Evolutionary conservation across 2,329 filamentous ascomycete species (phyloP), one percentile per base, ranked within the genome.

Genomic region (Triangularia setosa): DNA sequence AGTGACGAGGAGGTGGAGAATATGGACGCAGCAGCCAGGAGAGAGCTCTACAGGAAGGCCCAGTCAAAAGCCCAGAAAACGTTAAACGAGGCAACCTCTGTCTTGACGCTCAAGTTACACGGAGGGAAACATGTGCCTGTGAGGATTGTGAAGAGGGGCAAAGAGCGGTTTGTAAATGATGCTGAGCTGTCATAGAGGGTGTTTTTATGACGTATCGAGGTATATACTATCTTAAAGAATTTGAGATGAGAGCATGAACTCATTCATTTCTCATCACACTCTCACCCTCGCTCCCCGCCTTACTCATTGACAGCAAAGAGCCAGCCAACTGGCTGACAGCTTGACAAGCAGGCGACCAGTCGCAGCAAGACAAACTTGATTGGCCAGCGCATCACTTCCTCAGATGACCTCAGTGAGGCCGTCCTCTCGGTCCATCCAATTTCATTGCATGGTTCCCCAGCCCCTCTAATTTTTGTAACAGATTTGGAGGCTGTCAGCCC

Each of bases 51-150:
- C 78, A 75, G 77, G 65, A 84, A 83, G 75, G 90, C 90, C 35
- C 83, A 85, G 70, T 75, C 79, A 24, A 80, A 81, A 71, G 84
- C 84, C 27, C 76, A 82, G 65, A 73, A 78, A 60, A 80, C 84
- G 61, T 72, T 92, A 58, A 76, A 75, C 63, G 77, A 79, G 30
- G 87, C 89, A 69, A 81, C 78, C 27, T 84, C 84, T n/a, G 76
- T 91, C 63, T 81, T 94, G 65, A 93, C 91, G 65, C 78, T 94
- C 69, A 90, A 92, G 77, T 79, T 94, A 75, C 81, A 87, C 28
- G 81, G 78, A n/a, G 79, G 76, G 23, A 78, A 79, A 5, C 79
- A 83, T 62, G 85, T 94, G 33, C 88, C 89, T 0, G 78, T 94
- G 48, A 78, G 90, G 67, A 76, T 94, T 68, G 88, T 91, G 9